A percentile compares a stretch with the other conserved stretches of the same genome.
These are phyloP conservation scores for Colletotrichum sp. DNA, from an alignment of 2,329 filamentous ascomycete genomes.

Conservation along the genomic window DNA sequence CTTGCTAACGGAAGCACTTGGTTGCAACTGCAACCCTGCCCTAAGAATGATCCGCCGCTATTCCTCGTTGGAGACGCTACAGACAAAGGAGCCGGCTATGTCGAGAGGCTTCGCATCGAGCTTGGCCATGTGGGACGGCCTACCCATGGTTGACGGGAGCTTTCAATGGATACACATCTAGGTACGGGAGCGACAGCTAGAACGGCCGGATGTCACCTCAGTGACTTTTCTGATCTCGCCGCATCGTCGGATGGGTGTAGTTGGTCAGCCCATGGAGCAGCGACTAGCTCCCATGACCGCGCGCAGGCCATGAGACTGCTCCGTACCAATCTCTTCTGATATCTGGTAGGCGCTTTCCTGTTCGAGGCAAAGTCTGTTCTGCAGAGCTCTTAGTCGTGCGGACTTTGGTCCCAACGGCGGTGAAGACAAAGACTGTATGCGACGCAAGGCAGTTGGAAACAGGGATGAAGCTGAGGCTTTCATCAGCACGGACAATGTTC, in stretches of 20 bases:
- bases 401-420: not conserved
- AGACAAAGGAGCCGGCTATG: not conserved
- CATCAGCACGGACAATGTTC: slow-evolving; percentile 4
- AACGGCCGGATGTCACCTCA: not conserved
- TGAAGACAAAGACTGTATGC: not conserved
- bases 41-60: not conserved
- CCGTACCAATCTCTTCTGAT: not conserved
- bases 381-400: not conserved
- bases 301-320: not conserved
- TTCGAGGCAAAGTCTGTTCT: not conserved
- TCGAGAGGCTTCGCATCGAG: not conserved
- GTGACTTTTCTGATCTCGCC: not conserved
- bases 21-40: not conserved
- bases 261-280: not conserved
- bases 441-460: not conserved
- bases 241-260: not conserved
- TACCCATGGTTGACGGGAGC: not conserved
- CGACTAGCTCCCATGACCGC: not conserved
- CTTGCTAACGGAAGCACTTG: not conserved
- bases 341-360: not conserved
- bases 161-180: not conserved
- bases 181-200: not conserved
- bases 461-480: not conserved
- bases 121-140: not conserved
- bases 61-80: not conserved